phyloP scores from a whole-genome alignment of 1,284 basidiomycete species.

The Ceratobasidium sp. region DNA sequence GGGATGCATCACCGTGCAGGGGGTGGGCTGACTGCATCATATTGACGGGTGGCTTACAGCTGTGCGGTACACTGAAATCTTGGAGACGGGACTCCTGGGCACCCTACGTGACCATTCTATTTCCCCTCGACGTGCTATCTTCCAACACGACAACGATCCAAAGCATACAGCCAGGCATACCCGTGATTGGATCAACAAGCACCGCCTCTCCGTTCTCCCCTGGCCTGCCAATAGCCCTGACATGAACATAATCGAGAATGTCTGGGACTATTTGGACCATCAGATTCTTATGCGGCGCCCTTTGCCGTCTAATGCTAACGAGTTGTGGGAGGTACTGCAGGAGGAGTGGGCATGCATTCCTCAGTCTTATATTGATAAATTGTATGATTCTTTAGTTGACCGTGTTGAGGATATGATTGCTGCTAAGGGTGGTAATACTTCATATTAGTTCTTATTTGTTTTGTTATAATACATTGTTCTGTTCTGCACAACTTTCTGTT shows the following conservation, averaged over 20 bases:
- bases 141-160: conserved; percentile 40
- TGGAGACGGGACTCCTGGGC: conserved; percentile 53
- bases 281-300: not conserved
- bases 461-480: not conserved
- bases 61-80: conserved; percentile 53
- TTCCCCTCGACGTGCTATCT: not conserved
- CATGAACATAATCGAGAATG: conserved; percentile 35
- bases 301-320: not conserved
- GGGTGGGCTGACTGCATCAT: conserved; percentile 52
- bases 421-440: not conserved
- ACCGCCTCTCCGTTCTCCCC: conserved; percentile 10
- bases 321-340: conserved; percentile 11
- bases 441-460: not conserved
- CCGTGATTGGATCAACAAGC: not conserved
- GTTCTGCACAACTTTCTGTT: too few relatives aligned
- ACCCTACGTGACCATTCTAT: conserved; percentile 52
- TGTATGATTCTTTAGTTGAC: not conserved
- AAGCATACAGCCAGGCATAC: conserved; percentile 23
- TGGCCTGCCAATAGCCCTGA: conserved; percentile 29
- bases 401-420: not conserved
- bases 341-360: conserved; percentile 22
- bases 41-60: conserved; percentile 55
- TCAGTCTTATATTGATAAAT: not conserved
- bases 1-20: conserved; percentile 50
- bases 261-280: conserved; percentile 22